phyloP scores from a whole-genome alignment of 495 filamentous ascomycete species.

The Penicillium verhagenii region DNA sequence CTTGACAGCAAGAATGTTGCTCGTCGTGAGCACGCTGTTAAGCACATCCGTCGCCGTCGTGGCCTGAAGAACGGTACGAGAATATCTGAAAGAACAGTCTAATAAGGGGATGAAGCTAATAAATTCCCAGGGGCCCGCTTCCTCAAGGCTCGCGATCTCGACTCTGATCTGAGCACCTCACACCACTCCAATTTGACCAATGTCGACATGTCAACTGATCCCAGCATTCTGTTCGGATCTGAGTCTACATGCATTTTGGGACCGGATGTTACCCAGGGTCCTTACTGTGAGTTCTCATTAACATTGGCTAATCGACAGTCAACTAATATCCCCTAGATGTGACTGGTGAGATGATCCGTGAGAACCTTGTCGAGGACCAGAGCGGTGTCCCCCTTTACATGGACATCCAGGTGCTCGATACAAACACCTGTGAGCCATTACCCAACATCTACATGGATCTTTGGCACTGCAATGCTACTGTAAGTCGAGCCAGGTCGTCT shows the following conservation, averaged over 20 bases:
- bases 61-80: conserved; percentile 17
- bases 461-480: conserved; percentile 54
- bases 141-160: conserved; percentile 42
- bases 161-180: conserved; percentile 36
- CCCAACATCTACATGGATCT: conserved; percentile 57
- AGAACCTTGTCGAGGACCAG: conserved; percentile 55
- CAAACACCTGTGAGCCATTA: conserved; percentile 55
- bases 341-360: conserved; percentile 52
- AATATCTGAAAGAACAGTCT: not conserved
- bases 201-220: conserved; percentile 48
- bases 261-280: conserved; percentile 56
- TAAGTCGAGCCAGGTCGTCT: too few species aligned
- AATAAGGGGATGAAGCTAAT: not conserved
- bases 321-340: conserved; percentile 27
- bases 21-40: conserved; percentile 37
- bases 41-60: conserved; percentile 32
- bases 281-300: conserved; percentile 28
- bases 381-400: conserved; percentile 55
- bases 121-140: conserved; percentile 20
- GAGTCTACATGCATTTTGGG: conserved; percentile 56
- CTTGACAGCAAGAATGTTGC: conserved; percentile 42
- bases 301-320: not conserved
- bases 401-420: conserved; percentile 61
- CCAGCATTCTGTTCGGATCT: conserved; percentile 50
- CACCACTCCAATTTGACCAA: conserved; percentile 47